Percentiles rank a stretch among this genome's conserved stretches.
These are phyloP conservation scores for Emergomyces orientalis DNA, from an alignment of 2,329 filamentous ascomycete genomes.

Conservation along the genomic window DNA sequence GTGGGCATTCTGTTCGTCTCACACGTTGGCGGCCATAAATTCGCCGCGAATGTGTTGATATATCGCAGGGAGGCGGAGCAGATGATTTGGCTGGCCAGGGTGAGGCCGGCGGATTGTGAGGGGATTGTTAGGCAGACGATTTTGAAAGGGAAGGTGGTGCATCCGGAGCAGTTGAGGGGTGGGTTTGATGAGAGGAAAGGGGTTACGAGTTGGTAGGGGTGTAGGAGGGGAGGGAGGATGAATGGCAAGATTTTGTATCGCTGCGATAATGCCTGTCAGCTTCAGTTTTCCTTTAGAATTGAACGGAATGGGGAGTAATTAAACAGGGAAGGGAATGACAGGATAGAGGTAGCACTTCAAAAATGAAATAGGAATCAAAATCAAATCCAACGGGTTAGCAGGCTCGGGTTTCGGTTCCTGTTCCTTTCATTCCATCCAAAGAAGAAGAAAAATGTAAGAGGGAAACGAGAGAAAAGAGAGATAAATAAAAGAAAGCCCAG, in stretches of 20 bases:
- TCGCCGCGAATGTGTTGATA: conserved; percentile 86
- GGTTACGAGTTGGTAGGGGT: conserved; percentile 69
- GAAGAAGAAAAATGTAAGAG: neutral
- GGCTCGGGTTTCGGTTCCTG: too few species aligned
- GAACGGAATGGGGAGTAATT: too few species aligned
- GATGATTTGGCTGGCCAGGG: conserved; percentile 84
- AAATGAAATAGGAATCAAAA: too few species aligned
- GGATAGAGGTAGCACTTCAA: neutral
- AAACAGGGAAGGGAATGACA: neutral
- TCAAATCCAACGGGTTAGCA: too few species aligned
- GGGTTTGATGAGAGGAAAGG: conserved; percentile 78
- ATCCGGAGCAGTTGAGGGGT: conserved; percentile 78
- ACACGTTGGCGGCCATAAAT: conserved; percentile 95
- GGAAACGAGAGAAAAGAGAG: neutral
- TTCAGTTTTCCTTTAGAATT: neutral
- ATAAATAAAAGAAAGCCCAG: too few species aligned
- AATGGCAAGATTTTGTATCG: too few species aligned
- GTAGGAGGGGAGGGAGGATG: neutral
- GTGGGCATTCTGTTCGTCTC: conserved; percentile 94
- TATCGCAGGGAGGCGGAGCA: conserved; percentile 64
- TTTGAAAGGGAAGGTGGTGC: conserved; percentile 85
- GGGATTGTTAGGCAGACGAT: conserved; percentile 83
- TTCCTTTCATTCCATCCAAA: neutral
- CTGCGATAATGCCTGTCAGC: too few species aligned
- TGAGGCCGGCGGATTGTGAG: conserved; percentile 82